phyloP scores from a whole-genome alignment of 805 yeast genomes.

The Cyberlindnera saturnus region DNA sequence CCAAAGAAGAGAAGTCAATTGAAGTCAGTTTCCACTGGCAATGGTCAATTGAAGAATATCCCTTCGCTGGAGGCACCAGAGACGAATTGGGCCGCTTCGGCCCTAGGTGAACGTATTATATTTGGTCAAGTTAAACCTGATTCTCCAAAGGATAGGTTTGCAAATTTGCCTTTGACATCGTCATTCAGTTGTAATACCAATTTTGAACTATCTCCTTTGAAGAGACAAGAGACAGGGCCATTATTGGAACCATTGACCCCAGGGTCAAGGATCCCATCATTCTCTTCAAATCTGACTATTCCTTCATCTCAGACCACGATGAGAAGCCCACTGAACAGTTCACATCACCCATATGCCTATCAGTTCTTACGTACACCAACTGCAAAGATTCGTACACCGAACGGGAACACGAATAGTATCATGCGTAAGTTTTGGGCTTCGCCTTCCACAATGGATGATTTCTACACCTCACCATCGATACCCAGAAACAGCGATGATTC shows the following conservation, averaged over 20 bases:
- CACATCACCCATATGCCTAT: background rate
- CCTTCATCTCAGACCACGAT: constrained; percentile 2
- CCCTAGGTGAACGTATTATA: constrained; percentile 32
- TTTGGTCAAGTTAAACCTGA: constrained; percentile 23
- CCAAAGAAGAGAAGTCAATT: constrained; percentile 20
- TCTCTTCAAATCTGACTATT: constrained; percentile 3
- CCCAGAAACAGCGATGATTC: constrained; percentile 25
- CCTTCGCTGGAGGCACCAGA: constrained; percentile 35
- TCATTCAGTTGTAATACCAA: constrained; percentile 63
- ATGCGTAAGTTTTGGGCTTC: constrained; percentile 56
- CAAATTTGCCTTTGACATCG: constrained; percentile 37
- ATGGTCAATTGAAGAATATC: constrained; percentile 20
- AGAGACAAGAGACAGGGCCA: constrained; percentile 57
- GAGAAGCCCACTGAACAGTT: constrained; percentile 1
- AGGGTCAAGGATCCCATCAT: constrained; percentile 25
- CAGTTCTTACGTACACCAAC: constrained; percentile 27
- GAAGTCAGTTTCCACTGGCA: constrained; percentile 10
- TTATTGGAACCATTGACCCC: constrained; percentile 62
- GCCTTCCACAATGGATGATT: constrained; percentile 62
- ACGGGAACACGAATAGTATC: constrained; percentile 28
- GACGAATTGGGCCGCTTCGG: constrained; percentile 36
- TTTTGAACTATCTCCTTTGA: constrained; percentile 56
- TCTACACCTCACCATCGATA: constrained; percentile 47
- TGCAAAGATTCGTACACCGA: constrained; percentile 23
- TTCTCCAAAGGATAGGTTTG: constrained; percentile 7